These are phyloP conservation scores for Arachnopeziza araneosa DNA, from an alignment of 2,329 filamentous ascomycete species.

Conservation along the genomic window DNA sequence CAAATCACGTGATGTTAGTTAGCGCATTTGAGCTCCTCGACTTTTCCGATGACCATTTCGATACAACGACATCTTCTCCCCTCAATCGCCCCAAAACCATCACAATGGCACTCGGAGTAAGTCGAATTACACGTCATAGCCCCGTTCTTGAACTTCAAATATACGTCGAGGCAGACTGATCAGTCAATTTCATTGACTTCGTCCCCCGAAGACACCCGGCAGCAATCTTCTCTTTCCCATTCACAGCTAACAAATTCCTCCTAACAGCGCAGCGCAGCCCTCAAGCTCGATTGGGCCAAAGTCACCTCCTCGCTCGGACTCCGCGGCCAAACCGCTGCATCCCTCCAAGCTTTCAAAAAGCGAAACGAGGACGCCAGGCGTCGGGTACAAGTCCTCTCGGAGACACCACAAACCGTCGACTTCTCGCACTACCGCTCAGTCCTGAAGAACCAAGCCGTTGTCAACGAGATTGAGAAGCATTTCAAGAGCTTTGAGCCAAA, in stretches of 20 bases:
- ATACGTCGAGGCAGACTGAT: background rate
- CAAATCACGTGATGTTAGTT: background rate
- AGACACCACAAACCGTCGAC: constrained; percentile 83
- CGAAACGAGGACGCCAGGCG: constrained; percentile 98
- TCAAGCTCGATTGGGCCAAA: constrained; percentile 99
- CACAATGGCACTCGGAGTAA: constrained; percentile 64
- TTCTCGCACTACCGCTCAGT: constrained; percentile 86
- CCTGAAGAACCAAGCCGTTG: constrained; percentile 92
- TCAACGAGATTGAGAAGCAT: constrained; percentile 97
- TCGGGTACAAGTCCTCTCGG: constrained; percentile 77
- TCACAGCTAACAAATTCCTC: constrained; percentile 22
- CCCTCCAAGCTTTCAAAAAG: constrained; percentile 97
- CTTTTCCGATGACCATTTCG: constrained; percentile 22
- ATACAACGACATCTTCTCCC: constrained; percentile 41
- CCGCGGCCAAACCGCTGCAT: constrained; percentile 85
- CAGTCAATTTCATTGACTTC: background rate
- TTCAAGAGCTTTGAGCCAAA: constrained; percentile 87
- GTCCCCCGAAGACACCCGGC: background rate
- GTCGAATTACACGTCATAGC: constrained; percentile 32
- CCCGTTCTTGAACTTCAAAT: background rate
- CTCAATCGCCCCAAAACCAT: constrained; percentile 42
- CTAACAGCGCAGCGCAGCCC: constrained; percentile 86
- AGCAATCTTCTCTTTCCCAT: constrained; percentile 1
- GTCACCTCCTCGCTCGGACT: constrained; percentile 91
- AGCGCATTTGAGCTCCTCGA: constrained; percentile 10